Conservation (phyloP, 2,329 filamentous ascomycete genomes). For the Paecilomyces fulvus region DNA sequence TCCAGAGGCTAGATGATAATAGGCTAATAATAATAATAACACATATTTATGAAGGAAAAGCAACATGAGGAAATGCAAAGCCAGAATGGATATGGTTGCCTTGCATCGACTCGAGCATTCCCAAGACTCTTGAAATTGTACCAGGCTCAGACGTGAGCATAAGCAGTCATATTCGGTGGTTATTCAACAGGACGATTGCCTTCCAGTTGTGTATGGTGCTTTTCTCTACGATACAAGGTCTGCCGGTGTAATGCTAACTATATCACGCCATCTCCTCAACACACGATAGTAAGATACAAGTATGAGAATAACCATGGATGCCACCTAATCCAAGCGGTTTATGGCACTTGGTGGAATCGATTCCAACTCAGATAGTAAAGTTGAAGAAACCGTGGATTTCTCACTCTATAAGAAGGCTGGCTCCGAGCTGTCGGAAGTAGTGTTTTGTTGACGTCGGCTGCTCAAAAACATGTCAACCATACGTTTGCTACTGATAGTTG, state of each 20-base stretch:
- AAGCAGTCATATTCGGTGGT: not conserved
- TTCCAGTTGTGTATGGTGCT: not conserved
- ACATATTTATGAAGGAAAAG: not conserved
- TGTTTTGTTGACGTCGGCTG: not conserved
- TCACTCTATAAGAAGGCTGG: not conserved
- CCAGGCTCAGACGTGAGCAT: not conserved
- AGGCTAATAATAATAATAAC: not conserved
- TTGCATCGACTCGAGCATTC: not conserved
- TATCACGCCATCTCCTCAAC: not conserved
- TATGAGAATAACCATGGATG: not conserved
- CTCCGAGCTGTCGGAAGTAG: not conserved
- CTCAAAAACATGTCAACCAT: not conserved
- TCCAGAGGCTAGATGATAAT: not conserved
- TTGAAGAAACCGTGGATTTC: too few relatives aligned
- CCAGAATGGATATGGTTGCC: not conserved
- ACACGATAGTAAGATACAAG: not conserved
- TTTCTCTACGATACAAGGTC: not conserved
- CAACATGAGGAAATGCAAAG: not conserved
- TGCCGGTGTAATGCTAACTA: not conserved
- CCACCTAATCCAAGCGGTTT: too few relatives aligned
- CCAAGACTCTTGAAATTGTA: not conserved
- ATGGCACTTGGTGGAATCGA: not conserved
- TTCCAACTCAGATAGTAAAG: not conserved
- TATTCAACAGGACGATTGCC: not conserved
- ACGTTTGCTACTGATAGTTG: constrained; percentile 23